These are phyloP conservation scores for Monosporozyma servazzii DNA, from an alignment of 805 yeast species.

Conservation along the genomic window DNA sequence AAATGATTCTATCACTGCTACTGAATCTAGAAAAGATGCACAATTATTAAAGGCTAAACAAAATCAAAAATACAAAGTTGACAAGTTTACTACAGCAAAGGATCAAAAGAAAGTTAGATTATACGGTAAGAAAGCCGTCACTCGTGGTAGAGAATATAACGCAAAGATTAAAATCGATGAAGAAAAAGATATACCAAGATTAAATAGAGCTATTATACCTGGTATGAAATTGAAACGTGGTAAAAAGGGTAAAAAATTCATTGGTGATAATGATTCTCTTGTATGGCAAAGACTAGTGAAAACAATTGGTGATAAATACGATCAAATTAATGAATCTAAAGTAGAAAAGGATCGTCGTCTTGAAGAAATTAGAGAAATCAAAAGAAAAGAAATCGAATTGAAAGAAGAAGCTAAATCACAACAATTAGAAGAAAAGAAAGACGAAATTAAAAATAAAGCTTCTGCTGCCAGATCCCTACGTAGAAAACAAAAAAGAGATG, in stretches of 20 bases:
- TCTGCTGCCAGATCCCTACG: constrained; percentile 59
- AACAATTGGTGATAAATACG: constrained; percentile 74
- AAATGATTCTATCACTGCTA: constrained; percentile 40
- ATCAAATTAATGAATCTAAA: constrained; percentile 73
- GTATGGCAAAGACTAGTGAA: constrained; percentile 62
- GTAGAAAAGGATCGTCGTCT: constrained; percentile 81
- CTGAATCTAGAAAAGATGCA: constrained; percentile 42
- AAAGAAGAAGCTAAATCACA: constrained; percentile 63
- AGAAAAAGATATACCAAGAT: constrained; percentile 67
- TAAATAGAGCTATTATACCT: constrained; percentile 78
- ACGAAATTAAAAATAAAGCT: constrained; percentile 65
- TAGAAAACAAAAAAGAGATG: constrained; percentile 41
- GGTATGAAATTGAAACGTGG: constrained; percentile 72
- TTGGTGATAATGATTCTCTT: constrained; percentile 57
- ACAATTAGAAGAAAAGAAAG: constrained; percentile 67
- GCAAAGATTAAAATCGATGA: constrained; percentile 50
- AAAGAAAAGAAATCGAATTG: constrained; percentile 77
- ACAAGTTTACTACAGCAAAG: constrained; percentile 49
- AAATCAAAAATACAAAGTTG: constrained; percentile 30
- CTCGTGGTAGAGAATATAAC: constrained; percentile 4
- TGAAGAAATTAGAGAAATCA: constrained; percentile 82
- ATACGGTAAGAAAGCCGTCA: constrained; percentile 49
- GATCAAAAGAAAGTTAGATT: constrained; percentile 55
- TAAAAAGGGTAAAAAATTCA: constrained; percentile 78
- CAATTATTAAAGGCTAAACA: constrained; percentile 21